A percentile compares a stretch with the other conserved stretches of the same genome.
phyloP scores from a whole-genome alignment of 2,329 filamentous ascomycete species.

The Trichoderma oligosporum region DNA sequence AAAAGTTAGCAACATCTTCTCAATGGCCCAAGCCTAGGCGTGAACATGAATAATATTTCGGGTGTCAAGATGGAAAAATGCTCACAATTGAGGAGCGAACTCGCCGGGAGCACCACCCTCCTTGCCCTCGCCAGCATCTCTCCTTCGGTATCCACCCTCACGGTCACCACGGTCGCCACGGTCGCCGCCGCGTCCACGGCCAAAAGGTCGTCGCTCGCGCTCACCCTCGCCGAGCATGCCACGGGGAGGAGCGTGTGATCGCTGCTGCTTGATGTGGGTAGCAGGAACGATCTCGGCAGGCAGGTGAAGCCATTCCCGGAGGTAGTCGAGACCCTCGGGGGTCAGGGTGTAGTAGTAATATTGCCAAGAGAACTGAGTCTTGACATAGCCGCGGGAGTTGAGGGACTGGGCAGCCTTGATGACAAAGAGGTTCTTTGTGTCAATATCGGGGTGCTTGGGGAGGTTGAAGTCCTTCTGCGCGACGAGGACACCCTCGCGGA shows the following conservation, averaged over 20 bases:
- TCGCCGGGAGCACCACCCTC: conserved; percentile 88
- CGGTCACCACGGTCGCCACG: conserved; percentile 81
- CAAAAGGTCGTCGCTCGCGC: conserved; percentile 77
- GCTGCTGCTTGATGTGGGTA: conserved; percentile 99
- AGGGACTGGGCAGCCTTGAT: conserved; percentile 99
- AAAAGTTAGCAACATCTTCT: conserved; percentile 28
- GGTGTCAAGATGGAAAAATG: conserved; percentile 23
- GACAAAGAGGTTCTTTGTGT: conserved; percentile 99
- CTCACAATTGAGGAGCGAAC: conserved; percentile 87
- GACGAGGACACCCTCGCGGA: conserved; percentile 89
- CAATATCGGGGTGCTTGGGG: conserved; percentile 95
- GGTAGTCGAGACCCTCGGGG: conserved; percentile 99
- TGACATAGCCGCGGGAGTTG: conserved; percentile 96
- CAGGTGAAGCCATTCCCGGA: conserved; percentile 99
- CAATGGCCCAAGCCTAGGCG: neutral
- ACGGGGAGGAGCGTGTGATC: conserved; percentile 94
- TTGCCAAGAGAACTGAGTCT: conserved; percentile 99
- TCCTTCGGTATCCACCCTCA: conserved; percentile 88
- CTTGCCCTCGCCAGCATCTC: conserved; percentile 82
- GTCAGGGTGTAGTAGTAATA: conserved; percentile 99
- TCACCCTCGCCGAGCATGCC: conserved; percentile 93
- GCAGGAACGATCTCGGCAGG: conserved; percentile 98
- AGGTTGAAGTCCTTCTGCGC: conserved; percentile 99
- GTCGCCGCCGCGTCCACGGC: conserved; percentile 70
- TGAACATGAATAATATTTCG: neutral